Evolutionary conservation across 1,139 yeast species (phyloP), one percentile per base, ranked within the genome.

Genomic region (Candida tropicalis): DNA sequence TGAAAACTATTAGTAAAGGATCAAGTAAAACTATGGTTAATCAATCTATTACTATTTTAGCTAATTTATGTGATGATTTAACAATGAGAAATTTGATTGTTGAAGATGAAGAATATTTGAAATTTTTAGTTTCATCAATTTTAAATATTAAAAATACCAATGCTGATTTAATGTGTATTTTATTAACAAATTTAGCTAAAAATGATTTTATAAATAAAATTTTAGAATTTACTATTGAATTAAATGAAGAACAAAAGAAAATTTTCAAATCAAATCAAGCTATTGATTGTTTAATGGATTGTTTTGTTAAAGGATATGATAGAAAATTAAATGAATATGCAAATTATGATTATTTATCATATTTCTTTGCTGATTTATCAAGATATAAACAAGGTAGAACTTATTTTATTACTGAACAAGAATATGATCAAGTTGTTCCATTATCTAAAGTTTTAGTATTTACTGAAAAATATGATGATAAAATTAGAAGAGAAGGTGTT

Each of bases 331-430:
- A 88, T 65, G 76, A 75, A 55, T 76, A 71, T 55, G 96, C 96
- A 4, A 78, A 80, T 52, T 93, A 67, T 56, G 97, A 91, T 62
- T 91, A 88, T 59, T 72, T 93, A 51, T 78, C 97, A 0, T 90
- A 84, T 62, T 88, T 89, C 62, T 91, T 93, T 64, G 93, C 96
- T 12, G 98, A 93, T 60, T 70, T 89, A 39, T 89, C 98, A 1
- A 77, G 97, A 53, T 71, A 68, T 53, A 69, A 73, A 37, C 67
- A 72, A 47, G 97, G 96, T 8, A 79, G 97, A 63, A 74, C 76
- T 35, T 91, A 87, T 62, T 88, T 89, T 56, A 77, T 85, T 40
- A 75, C 84, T 9, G 74, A 74, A 52, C 95, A 87, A 63, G 71
- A 61, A 4, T 87, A 88, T 59, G 97, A 89, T 59, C 70, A 66